These are phyloP conservation scores for Collybia nuda DNA, from an alignment of 768 basidiomycete species.

Conservation along the genomic window DNA sequence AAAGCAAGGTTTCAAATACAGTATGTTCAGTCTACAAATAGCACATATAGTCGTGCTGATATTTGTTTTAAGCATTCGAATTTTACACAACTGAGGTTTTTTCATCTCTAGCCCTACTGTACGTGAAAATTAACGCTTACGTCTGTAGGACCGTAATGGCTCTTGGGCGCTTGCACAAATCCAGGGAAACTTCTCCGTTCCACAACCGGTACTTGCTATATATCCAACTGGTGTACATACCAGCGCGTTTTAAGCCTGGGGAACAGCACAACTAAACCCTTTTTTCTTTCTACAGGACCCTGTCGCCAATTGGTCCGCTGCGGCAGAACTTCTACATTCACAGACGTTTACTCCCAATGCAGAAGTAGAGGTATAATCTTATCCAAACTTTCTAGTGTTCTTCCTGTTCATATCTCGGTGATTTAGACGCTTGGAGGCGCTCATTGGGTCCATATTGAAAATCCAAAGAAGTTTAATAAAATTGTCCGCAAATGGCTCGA, in stretches of 20 bases:
- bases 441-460: constrained; percentile 72
- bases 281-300: constrained; percentile 34
- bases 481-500: constrained; percentile 54
- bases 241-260: no score
- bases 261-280: background rate
- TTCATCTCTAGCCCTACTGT: background rate
- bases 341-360: constrained; percentile 35
- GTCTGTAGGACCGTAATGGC: constrained; percentile 36
- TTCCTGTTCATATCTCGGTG: background rate
- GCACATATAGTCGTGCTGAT: background rate
- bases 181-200: constrained; percentile 46
- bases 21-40: constrained; percentile 34
- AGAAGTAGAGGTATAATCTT: constrained; percentile 32
- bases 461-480: constrained; percentile 49
- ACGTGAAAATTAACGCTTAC: background rate
- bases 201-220: constrained; percentile 42
- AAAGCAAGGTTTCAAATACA: constrained; percentile 57
- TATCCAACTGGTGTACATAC: constrained; percentile 34
- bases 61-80: constrained; percentile 46
- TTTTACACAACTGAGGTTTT: constrained; percentile 61
- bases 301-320: constrained; percentile 42
- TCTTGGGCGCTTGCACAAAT: constrained; percentile 38
- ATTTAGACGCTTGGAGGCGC: constrained; percentile 48
- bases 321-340: constrained; percentile 33
- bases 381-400: background rate